A percentile compares a stretch with the other conserved stretches of the same genome.
These are phyloP conservation scores for Sphagnum fallax DNA, from an alignment of 228 moss, liverwort and hornwort species.

Conservation along the genomic window DNA sequence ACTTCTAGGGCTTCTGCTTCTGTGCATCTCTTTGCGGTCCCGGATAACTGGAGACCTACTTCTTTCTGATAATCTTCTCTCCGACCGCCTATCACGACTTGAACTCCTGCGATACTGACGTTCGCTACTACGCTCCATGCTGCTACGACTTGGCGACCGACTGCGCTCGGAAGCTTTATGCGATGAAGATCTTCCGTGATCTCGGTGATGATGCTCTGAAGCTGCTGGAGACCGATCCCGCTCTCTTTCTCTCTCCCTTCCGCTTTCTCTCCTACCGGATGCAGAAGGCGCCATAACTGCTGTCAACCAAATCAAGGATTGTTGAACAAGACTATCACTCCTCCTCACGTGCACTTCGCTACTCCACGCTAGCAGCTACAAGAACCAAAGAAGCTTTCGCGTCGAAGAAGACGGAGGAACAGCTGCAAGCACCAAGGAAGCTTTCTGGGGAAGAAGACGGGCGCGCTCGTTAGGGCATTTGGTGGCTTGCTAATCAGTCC, in stretches of 20 bases:
- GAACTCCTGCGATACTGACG: slow-evolving; percentile 9
- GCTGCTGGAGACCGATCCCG: slow-evolving; percentile 12
- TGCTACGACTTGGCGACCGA: slow-evolving; percentile 39
- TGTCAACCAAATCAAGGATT: too few relatives aligned
- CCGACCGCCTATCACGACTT: slow-evolving; percentile 5
- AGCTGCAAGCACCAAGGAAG: too few relatives aligned
- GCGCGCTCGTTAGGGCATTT: too few relatives aligned
- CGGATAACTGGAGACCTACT: slow-evolving; percentile 15
- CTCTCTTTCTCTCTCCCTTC: slow-evolving; percentile 26
- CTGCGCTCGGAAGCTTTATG: slow-evolving; percentile 32
- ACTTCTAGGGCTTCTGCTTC: slow-evolving; percentile 34
- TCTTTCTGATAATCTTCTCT: slow-evolving; percentile 33
- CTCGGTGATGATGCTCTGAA: slow-evolving; percentile 37
- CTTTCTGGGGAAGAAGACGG: too few relatives aligned
- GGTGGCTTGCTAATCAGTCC: too few relatives aligned
- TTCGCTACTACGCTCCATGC: slow-evolving; percentile 13
- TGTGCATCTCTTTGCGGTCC: slow-evolving; percentile 10
- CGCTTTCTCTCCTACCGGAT: neutral
- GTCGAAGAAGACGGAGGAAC: too few relatives aligned
- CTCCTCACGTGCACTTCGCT: too few relatives aligned
- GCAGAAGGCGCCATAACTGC: neutral
- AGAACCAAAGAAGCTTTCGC: too few relatives aligned
- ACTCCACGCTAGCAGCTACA: too few relatives aligned
- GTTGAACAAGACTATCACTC: too few relatives aligned
- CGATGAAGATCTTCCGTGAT: slow-evolving; percentile 29